Percentiles rank a stretch among this genome's conserved stretches.
phyloP scores from a whole-genome alignment of 192 early-diverging fungal species.

The Oehlia diaphana region DNA sequence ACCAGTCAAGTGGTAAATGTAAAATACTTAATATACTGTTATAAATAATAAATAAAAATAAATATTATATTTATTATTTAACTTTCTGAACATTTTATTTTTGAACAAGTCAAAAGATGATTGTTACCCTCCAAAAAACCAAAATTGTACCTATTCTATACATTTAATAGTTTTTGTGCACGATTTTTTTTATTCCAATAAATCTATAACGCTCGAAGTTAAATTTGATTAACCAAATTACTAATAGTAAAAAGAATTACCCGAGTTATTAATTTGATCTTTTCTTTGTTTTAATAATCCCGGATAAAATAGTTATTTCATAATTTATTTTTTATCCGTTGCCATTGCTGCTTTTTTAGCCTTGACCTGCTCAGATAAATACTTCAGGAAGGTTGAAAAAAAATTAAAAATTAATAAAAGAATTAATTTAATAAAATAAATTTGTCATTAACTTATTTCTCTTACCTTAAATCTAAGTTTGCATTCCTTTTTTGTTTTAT shows the following conservation, averaged over 20 bases:
- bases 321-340: not conserved
- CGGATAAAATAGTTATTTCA: not conserved
- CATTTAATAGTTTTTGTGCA: too few relatives aligned
- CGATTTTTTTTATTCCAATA: too few relatives aligned
- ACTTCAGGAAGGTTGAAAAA: constrained; percentile 28
- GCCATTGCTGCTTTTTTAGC: constrained; percentile 40
- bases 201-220: too few relatives aligned
- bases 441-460: not conserved
- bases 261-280: too few relatives aligned
- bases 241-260: too few relatives aligned
- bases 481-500: constrained; percentile 64
- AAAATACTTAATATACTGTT: not conserved
- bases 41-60: not conserved
- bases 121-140: too few relatives aligned
- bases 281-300: not conserved
- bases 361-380: constrained; percentile 50
- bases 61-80: not conserved
- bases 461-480: constrained; percentile 61
- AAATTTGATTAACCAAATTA: too few relatives aligned
- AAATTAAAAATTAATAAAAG: not conserved
- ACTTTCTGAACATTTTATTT: not conserved
- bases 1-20: constrained; percentile 41
- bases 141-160: too few relatives aligned
- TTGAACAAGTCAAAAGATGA: not conserved
- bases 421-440: not conserved